These are phyloP conservation scores for Sporothrix sp. DNA, from an alignment of 2,329 filamentous ascomycete genomes.

Conservation along the genomic window DNA sequence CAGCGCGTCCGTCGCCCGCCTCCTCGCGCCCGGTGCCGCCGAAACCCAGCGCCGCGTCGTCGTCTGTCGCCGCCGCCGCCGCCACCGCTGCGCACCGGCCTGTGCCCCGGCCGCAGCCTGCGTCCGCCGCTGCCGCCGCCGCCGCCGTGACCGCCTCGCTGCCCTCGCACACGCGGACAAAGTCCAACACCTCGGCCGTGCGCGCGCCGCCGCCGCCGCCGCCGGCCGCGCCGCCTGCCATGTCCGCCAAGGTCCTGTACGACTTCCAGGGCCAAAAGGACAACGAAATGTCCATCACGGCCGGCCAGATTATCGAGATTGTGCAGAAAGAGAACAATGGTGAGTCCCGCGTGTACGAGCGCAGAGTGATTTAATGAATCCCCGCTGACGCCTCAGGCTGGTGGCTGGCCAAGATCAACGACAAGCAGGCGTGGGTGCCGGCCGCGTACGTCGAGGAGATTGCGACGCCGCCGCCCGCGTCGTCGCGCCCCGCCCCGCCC, in stretches of 20 bases:
- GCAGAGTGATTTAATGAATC: too few species aligned
- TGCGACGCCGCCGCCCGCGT: conserved; percentile 47
- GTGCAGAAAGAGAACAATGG: conserved; percentile 94
- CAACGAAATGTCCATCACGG: conserved; percentile 73
- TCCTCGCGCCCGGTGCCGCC: conserved; percentile 21
- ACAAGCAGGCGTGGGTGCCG: conserved; percentile 83
- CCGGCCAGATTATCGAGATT: conserved; percentile 76
- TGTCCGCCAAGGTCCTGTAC: conserved; percentile 82
- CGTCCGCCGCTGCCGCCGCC: conserved; percentile 26
- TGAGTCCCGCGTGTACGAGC: too few species aligned
- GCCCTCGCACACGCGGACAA: conserved; percentile 45
- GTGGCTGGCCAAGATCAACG: conserved; percentile 77
- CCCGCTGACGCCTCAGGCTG: conserved; percentile 54
- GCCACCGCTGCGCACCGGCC: conserved; percentile 38
- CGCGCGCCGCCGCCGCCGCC: conserved; percentile 57
- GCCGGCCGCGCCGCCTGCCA: conserved; percentile 56
- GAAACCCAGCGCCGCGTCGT: conserved; percentile 18
- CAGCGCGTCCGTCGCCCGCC: neutral
- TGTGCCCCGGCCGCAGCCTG: conserved; percentile 16
- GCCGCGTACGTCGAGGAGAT: conserved; percentile 89
- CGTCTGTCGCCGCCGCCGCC: conserved; percentile 29
- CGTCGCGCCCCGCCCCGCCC: conserved; percentile 54
- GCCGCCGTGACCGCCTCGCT: conserved; percentile 43
- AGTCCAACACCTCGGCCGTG: conserved; percentile 39
- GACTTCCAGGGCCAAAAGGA: conserved; percentile 78